Percentiles rank a stretch among this genome's conserved stretches.
Evolutionary conservation across 108 stramenopile species (phyloP).

Genomic region (Poteriospumella lacustris): DNA sequence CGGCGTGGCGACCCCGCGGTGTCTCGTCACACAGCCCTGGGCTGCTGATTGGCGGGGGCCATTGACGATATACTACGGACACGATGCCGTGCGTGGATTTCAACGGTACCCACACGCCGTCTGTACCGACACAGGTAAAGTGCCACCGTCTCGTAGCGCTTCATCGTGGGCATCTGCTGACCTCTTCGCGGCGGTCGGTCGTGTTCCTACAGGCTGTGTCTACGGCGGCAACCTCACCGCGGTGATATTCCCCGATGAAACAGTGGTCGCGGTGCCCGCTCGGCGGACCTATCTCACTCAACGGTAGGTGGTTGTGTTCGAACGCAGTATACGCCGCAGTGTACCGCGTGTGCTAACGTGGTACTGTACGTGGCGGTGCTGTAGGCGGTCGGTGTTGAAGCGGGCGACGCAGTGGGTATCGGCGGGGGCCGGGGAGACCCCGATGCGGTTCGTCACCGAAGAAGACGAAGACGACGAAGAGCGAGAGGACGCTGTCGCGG

Average conservation of each 20-base stretch:
- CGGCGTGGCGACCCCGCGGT: not conserved
- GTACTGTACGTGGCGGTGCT: no score
- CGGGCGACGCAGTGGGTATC: not conserved
- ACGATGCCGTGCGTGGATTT: slow-evolving; percentile 84
- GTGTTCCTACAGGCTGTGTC: slow-evolving; percentile 62
- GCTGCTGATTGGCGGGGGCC: slow-evolving; percentile 84
- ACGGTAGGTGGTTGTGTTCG: no score
- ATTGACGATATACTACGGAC: slow-evolving; percentile 81
- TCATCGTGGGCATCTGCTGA: not conserved
- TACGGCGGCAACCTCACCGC: slow-evolving; percentile 87
- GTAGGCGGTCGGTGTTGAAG: not conserved
- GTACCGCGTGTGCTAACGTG: no score
- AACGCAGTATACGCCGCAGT: no score
- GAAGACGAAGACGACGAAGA: no score
- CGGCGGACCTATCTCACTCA: not conserved
- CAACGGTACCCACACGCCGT: slow-evolving; percentile 83
- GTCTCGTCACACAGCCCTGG: slow-evolving; percentile 44
- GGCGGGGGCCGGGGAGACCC: not conserved
- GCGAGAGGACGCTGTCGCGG: no score
- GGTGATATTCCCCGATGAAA: slow-evolving; percentile 77
- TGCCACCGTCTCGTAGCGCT: not conserved
- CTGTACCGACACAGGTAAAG: slow-evolving; percentile 69
- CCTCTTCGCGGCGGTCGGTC: not conserved
- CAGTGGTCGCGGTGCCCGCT: not conserved
- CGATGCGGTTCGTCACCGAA: no score